phyloP scores from a whole-genome alignment of 768 basidiomycete species.

The Omphalotus guepiniiformis region DNA sequence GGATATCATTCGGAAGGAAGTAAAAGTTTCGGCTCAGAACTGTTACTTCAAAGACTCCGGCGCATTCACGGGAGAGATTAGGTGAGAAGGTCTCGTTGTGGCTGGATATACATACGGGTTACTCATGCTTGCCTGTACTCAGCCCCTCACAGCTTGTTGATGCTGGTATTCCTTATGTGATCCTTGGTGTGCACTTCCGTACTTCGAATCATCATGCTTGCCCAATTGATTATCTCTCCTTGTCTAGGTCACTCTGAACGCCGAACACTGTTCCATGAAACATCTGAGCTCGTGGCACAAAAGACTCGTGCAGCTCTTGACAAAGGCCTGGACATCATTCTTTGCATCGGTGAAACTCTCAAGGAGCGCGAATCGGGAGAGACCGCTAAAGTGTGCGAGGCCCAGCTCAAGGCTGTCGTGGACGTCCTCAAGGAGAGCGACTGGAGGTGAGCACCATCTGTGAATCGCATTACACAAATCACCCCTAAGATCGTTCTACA shows the following conservation, averaged over 20 bases:
- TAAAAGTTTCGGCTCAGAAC: slow-evolving; percentile 90
- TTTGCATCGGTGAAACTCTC: slow-evolving; percentile 95
- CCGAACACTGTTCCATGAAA: slow-evolving; percentile 87
- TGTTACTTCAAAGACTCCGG: slow-evolving; percentile 79
- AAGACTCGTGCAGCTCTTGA: slow-evolving; percentile 86
- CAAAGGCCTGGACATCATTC: slow-evolving; percentile 77
- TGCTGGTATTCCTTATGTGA: slow-evolving; percentile 84
- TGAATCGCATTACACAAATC: neutral
- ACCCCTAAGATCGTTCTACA: slow-evolving; percentile 22
- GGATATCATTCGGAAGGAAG: slow-evolving; percentile 54
- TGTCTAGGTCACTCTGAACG: slow-evolving; percentile 89
- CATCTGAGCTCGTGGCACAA: slow-evolving; percentile 73
- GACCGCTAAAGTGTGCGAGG: slow-evolving; percentile 77
- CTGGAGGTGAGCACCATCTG: slow-evolving; percentile 64
- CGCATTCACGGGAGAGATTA: slow-evolving; percentile 97
- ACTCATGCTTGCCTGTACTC: too few relatives aligned
- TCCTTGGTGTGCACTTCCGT: slow-evolving; percentile 67
- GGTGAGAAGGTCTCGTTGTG: too few relatives aligned
- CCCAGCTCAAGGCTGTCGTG: slow-evolving; percentile 76
- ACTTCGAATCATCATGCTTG: neutral
- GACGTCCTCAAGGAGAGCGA: slow-evolving; percentile 54
- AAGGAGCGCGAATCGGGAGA: slow-evolving; percentile 74
- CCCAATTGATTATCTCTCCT: slow-evolving; percentile 5
- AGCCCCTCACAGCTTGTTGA: slow-evolving; percentile 85
- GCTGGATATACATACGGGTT: too few relatives aligned